These are phyloP conservation scores for Hirschioporus abietinus DNA, from an alignment of 768 basidiomycete genomes.

Conservation along the genomic window DNA sequence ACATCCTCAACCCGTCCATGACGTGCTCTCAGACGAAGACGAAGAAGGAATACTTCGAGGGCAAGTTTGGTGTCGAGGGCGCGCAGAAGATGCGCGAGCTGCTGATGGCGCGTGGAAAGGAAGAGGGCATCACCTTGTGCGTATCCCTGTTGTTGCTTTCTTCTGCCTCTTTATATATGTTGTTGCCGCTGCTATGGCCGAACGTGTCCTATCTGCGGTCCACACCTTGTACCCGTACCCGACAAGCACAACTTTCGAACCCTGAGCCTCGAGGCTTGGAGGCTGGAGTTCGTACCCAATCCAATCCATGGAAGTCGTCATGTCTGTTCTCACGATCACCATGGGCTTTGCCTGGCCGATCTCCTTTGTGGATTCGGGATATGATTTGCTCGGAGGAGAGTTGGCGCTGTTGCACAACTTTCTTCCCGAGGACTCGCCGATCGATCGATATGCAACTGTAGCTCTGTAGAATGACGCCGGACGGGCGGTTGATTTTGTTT, in stretches of 20 bases:
- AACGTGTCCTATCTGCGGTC: no score
- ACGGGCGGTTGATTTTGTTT: no score
- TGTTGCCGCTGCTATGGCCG: not conserved
- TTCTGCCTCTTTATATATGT: not conserved
- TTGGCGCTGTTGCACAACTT: not conserved
- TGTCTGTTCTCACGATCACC: not conserved
- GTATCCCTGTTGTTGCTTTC: constrained; percentile 17
- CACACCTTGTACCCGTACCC: no score
- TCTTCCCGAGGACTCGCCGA: not conserved
- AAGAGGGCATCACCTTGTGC: constrained; percentile 56
- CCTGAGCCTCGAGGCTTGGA: not conserved
- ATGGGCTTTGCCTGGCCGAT: not conserved
- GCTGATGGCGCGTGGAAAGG: constrained; percentile 47
- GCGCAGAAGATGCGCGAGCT: constrained; percentile 35
- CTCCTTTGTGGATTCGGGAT: not conserved
- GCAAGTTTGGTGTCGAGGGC: constrained; percentile 49
- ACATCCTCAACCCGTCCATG: constrained; percentile 36
- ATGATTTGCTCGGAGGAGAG: no score
- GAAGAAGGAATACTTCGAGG: constrained; percentile 33
- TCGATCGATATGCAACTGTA: not conserved
- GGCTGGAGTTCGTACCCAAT: not conserved
- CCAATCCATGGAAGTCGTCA: not conserved
- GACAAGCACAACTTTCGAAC: not conserved
- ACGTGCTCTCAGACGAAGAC: constrained; percentile 19
- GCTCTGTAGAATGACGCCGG: not conserved